phyloP scores from a whole-genome alignment of 2,329 filamentous ascomycete genomes.

The Clonostachys chloroleuca region DNA sequence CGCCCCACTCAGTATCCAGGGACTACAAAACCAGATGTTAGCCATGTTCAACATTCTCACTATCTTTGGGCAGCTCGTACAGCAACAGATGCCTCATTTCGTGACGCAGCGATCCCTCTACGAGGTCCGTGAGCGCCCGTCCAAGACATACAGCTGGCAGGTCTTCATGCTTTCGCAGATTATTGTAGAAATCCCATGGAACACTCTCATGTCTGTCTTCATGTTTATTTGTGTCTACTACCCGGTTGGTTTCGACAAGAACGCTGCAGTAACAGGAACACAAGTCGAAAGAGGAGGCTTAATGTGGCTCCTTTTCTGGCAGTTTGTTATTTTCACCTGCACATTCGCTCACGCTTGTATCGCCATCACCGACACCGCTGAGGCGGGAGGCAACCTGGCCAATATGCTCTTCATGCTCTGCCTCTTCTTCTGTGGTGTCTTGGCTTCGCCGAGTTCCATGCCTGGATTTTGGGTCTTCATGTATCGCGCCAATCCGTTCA shows the following conservation, averaged over 20 bases:
- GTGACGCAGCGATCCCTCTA: conserved; percentile 78
- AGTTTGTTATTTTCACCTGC: conserved; percentile 63
- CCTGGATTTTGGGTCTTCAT: conserved; percentile 72
- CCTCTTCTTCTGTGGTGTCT: conserved; percentile 62
- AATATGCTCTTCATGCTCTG: conserved; percentile 62
- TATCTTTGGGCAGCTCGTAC: conserved; percentile 73
- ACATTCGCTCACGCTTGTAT: conserved; percentile 66
- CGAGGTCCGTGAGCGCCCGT: conserved; percentile 79
- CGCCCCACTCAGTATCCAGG: conserved; percentile 67
- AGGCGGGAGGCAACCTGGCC: conserved; percentile 64
- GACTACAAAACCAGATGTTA: conserved; percentile 83
- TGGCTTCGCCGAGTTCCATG: conserved; percentile 52
- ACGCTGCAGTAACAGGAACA: conserved; percentile 55
- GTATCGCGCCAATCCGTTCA: conserved; percentile 60
- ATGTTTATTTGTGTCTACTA: conserved; percentile 67
- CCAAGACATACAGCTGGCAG: conserved; percentile 80
- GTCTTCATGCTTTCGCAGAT: conserved; percentile 82
- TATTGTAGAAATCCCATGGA: conserved; percentile 81
- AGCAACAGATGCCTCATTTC: conserved; percentile 83
- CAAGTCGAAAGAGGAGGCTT: conserved; percentile 46
- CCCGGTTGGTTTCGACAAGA: conserved; percentile 58
- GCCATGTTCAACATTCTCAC: conserved; percentile 79
- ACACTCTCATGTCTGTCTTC: conserved; percentile 62
- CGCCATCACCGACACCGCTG: conserved; percentile 58
- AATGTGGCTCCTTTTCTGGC: conserved; percentile 62